These are phyloP conservation scores for Aspergillus aculeatus DNA, from an alignment of 2,329 filamentous ascomycete species.

Conservation along the genomic window DNA sequence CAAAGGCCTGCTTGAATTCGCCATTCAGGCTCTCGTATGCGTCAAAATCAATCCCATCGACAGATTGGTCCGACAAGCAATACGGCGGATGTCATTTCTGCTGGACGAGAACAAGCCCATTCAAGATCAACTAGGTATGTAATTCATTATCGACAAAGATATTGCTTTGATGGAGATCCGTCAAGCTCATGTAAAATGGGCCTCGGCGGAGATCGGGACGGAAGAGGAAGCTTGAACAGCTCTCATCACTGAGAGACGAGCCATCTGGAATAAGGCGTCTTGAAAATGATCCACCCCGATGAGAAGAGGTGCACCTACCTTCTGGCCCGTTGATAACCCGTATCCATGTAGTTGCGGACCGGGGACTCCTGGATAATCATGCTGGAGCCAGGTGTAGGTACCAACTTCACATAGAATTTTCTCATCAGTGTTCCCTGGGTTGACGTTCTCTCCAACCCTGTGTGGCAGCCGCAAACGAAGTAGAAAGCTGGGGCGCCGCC, in stretches of 20 bases:
- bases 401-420: no score
- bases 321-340: no score
- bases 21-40: constrained; percentile 5
- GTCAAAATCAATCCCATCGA: constrained; percentile 17
- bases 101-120: constrained; percentile 23
- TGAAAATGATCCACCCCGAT: neutral
- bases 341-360: no score
- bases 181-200: constrained; percentile 26
- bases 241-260: constrained; percentile 30
- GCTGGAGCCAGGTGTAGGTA: no score
- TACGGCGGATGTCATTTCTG: constrained; percentile 27
- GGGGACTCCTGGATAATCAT: no score
- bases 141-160: constrained; percentile 26
- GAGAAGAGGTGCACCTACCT: no score
- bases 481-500: no score
- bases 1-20: constrained; percentile 7
- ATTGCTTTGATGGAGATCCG: constrained; percentile 41
- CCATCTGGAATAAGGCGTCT: constrained; percentile 18
- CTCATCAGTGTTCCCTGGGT: no score
- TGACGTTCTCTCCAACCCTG: no score
- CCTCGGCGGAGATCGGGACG: constrained; percentile 32
- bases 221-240: constrained; percentile 28
- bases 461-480: no score
- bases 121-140: constrained; percentile 24
- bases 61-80: constrained; percentile 24